Conservation (phyloP, 306 rosid species). For the Rubus idaeus region DNA sequence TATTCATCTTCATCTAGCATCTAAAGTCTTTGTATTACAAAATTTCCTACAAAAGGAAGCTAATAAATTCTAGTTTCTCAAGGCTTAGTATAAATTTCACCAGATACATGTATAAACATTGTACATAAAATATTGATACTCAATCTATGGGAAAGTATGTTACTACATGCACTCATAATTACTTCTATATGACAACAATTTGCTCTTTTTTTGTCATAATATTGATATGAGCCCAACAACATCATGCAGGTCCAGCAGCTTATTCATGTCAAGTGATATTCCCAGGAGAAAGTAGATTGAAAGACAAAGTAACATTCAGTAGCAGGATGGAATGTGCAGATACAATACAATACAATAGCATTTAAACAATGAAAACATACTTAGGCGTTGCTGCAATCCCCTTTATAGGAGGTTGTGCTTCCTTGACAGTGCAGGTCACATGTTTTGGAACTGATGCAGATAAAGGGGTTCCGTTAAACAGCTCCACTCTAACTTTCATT, state of each 20-base stretch:
- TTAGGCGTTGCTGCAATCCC: conserved; percentile 73
- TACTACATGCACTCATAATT: not conserved
- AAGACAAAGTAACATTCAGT: not conserved
- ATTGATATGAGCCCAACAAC: not conserved
- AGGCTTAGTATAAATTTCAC: not conserved
- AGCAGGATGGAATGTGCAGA: not conserved
- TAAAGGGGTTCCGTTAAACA: conserved; percentile 74
- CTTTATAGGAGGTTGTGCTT: conserved; percentile 48
- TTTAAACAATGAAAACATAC: conserved; percentile 33
- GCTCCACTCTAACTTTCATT: conserved; percentile 78
- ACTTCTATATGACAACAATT: not conserved
- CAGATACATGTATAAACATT: too few species aligned
- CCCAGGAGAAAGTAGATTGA: conserved; percentile 21
- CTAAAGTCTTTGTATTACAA: not conserved
- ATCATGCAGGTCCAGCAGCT: conserved; percentile 4
- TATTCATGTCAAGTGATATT: not conserved
- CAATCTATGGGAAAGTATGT: too few species aligned
- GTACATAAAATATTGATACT: not conserved
- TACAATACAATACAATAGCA: conserved; percentile 4
- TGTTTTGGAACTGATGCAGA: conserved; percentile 89
- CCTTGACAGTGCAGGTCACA: conserved; percentile 79
- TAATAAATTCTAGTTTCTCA: not conserved
- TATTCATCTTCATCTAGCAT: not conserved
- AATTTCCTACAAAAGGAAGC: not conserved
- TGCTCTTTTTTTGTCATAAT: not conserved